Conservation (phyloP, 495 filamentous ascomycete species). For the Aspergillus ellipticus region DNA sequence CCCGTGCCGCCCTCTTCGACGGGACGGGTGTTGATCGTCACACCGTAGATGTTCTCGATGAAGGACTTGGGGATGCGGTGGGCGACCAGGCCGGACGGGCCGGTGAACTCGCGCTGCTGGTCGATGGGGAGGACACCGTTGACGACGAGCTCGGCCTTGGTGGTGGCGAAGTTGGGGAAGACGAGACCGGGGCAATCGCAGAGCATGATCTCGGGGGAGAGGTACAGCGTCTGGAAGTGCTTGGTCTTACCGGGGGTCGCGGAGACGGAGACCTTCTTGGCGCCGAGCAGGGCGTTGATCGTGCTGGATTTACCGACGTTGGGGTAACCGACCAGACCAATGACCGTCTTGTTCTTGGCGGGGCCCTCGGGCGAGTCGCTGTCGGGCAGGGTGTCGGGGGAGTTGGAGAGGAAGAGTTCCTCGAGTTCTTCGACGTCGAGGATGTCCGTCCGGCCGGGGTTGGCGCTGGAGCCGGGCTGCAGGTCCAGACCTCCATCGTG, state of each 20-base stretch:
- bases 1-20: slow-evolving; percentile 93
- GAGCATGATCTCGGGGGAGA: slow-evolving; percentile 81
- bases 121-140: slow-evolving; percentile 96
- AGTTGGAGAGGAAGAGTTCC: slow-evolving; percentile 75
- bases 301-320: slow-evolving; percentile 99
- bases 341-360: slow-evolving; percentile 61
- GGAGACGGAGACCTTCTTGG: slow-evolving; percentile 98
- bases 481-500: slow-evolving; percentile 23
- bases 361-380: slow-evolving; percentile 36
- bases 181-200: slow-evolving; percentile 99
- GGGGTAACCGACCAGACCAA: slow-evolving; percentile 96
- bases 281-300: slow-evolving; percentile 95
- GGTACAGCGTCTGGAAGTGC: slow-evolving; percentile 97
- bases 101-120: slow-evolving; percentile 91
- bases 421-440: slow-evolving; percentile 91
- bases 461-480: slow-evolving; percentile 13
- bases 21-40: slow-evolving; percentile 78
- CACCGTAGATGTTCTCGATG: slow-evolving; percentile 87
- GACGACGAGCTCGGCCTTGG: slow-evolving; percentile 94
- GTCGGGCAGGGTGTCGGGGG: slow-evolving; percentile 47
- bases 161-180: slow-evolving; percentile 96
- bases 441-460: slow-evolving; percentile 64
- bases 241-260: slow-evolving; percentile 98
- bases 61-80: slow-evolving; percentile 87
- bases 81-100: slow-evolving; percentile 81